Percentiles rank a stretch among this genome's conserved stretches.
These are phyloP conservation scores for Ceratobasidium sp. DNA, from an alignment of 1,284 basidiomycete genomes.

Conservation along the genomic window DNA sequence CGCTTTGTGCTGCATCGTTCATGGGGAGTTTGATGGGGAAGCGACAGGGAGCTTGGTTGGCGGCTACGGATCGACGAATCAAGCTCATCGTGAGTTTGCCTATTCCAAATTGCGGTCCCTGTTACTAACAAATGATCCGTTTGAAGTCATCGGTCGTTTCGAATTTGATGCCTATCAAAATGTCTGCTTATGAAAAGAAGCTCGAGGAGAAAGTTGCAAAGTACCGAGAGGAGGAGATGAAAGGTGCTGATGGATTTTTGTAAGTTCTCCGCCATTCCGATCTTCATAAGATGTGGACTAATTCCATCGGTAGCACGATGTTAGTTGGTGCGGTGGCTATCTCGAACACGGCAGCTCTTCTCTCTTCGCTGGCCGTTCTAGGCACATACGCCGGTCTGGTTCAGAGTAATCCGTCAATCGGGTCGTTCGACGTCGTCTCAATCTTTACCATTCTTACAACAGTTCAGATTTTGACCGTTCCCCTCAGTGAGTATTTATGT, in stretches of 20 bases:
- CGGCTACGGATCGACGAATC: constrained; percentile 51
- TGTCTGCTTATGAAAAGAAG: constrained; percentile 46
- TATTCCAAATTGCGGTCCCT: too few relatives aligned
- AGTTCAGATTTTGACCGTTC: constrained; percentile 30
- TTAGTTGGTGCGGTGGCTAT: constrained; percentile 40
- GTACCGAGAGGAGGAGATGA: constrained; percentile 45
- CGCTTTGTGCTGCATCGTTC: constrained; percentile 17
- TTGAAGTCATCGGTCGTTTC: constrained; percentile 40
- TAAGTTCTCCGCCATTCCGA: not conserved
- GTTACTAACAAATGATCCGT: constrained; percentile 41
- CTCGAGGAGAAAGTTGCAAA: constrained; percentile 31
- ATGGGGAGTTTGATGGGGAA: constrained; percentile 37
- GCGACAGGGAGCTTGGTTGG: constrained; percentile 52
- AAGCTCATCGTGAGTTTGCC: constrained; percentile 51
- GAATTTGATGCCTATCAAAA: constrained; percentile 48
- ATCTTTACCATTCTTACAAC: constrained; percentile 47
- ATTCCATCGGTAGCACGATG: not conserved
- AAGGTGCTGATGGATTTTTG: constrained; percentile 41
- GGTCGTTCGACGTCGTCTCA: constrained; percentile 19
- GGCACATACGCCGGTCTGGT: constrained; percentile 46
- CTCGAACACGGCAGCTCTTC: constrained; percentile 25
- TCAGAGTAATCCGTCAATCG: not conserved
- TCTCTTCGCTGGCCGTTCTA: constrained; percentile 40
- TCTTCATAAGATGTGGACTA: constrained; percentile 12
- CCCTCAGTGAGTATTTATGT: constrained; percentile 20